These are phyloP conservation scores for Favolaschia claudopus DNA, from an alignment of 768 basidiomycete species.

Conservation along the genomic window DNA sequence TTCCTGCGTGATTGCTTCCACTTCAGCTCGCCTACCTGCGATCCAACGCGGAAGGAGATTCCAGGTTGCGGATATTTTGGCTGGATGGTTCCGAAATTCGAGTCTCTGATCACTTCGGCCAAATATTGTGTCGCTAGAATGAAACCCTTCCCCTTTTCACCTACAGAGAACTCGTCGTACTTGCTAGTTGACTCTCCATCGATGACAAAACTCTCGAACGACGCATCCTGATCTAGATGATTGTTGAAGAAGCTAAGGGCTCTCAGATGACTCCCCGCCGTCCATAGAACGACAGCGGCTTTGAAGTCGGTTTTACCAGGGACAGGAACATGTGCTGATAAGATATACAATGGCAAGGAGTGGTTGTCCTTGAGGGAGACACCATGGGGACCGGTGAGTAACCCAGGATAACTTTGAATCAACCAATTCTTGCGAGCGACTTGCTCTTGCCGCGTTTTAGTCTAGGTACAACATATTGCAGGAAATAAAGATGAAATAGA, in stretches of 20 bases:
- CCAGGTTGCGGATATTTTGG: background rate
- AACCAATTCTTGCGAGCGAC: background rate
- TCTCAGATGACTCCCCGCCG: background rate
- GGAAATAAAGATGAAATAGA: background rate
- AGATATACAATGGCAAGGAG: constrained; percentile 1
- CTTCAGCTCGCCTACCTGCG: constrained; percentile 6
- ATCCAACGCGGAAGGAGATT: constrained; percentile 15
- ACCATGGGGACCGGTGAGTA: constrained; percentile 16
- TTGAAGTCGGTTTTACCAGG: background rate
- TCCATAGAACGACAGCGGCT: constrained; percentile 2
- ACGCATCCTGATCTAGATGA: constrained; percentile 2
- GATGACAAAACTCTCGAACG: constrained; percentile 4
- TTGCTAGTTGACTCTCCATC: constrained; percentile 15
- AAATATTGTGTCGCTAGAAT: constrained; percentile 11
- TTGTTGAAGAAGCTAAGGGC: constrained; percentile 12
- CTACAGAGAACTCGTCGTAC: constrained; percentile 1
- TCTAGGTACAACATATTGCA: background rate
- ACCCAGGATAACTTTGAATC: background rate
- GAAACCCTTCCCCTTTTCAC: constrained; percentile 19
- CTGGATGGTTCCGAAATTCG: background rate
- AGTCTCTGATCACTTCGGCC: background rate
- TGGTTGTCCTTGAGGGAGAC: background rate
- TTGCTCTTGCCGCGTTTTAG: background rate
- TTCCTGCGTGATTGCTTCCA: constrained; percentile 9
- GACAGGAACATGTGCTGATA: background rate